Conservation (phyloP, 208 protist genomes). For the Vickermania ingenoplastis region DNA sequence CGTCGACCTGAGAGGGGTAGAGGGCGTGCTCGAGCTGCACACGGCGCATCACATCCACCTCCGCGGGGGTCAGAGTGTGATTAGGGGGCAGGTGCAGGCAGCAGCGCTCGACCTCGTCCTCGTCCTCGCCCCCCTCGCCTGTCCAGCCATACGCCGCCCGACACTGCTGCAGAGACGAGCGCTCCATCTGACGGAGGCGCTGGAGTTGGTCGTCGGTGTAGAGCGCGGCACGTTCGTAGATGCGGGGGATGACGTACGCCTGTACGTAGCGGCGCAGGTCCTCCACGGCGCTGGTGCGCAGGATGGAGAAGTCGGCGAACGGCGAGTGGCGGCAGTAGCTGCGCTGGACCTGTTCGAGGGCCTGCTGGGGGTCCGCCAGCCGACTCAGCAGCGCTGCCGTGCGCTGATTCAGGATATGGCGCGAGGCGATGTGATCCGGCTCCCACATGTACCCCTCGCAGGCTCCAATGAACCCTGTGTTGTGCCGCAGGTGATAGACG, state of each 20-base stretch:
- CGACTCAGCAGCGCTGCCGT: conserved; percentile 67
- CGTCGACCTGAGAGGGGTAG: conserved; percentile 59
- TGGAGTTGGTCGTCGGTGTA: conserved; percentile 55
- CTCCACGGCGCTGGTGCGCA: conserved; percentile 63
- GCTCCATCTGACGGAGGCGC: conserved; percentile 34
- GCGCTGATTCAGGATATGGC: conserved; percentile 79
- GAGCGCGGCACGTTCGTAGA: conserved; percentile 64
- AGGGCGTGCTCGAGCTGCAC: conserved; percentile 77
- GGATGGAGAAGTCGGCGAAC: conserved; percentile 64
- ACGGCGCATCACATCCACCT: conserved; percentile 24
- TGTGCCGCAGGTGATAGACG: conserved; percentile 72
- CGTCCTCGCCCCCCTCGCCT: conserved; percentile 1
- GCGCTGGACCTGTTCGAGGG: conserved; percentile 53
- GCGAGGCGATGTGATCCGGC: conserved; percentile 60
- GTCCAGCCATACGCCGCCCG: conserved; percentile 20
- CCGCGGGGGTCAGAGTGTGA: not conserved
- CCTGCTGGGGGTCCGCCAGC: conserved; percentile 40
- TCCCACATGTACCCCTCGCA: conserved; percentile 85
- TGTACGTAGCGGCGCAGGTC: conserved; percentile 48
- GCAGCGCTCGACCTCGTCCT: not conserved
- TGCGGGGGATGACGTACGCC: conserved; percentile 59
- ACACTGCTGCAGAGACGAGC: conserved; percentile 20
- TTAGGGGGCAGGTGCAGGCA: not conserved
- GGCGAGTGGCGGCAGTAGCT: conserved; percentile 60
- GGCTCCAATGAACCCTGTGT: conserved; percentile 72